Evolutionary conservation across 305 asterid species (phyloP).

Genomic region (Fraxinus latifolia): DNA sequence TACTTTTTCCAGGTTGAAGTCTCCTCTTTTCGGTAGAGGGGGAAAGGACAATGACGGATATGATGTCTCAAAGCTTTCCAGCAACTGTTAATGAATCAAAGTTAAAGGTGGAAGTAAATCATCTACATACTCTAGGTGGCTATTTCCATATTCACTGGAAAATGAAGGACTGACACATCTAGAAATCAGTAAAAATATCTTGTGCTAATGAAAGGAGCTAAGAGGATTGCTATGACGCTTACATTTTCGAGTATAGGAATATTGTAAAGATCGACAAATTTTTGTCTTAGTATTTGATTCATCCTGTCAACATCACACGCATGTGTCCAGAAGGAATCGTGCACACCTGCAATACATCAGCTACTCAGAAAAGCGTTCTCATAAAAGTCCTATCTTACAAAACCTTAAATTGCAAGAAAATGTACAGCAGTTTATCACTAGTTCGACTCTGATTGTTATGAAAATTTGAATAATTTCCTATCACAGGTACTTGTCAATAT

Average conservation of each 20-base stretch:
- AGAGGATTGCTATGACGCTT: constrained; percentile 35
- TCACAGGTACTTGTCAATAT: background rate
- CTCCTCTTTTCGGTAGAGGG: constrained; percentile 73
- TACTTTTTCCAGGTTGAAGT: constrained; percentile 62
- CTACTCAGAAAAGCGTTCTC: background rate
- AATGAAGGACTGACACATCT: background rate
- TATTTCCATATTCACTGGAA: background rate
- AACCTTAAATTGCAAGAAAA: background rate
- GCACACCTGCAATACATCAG: constrained; percentile 64
- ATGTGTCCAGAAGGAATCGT: constrained; percentile 97
- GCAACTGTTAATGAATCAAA: constrained; percentile 48
- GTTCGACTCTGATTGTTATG: background rate
- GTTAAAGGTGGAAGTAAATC: background rate
- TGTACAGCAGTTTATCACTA: background rate
- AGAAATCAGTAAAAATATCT: background rate
- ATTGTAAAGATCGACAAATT: constrained; percentile 81
- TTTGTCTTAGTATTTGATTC: constrained; percentile 73
- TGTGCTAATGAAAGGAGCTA: constrained; percentile 8
- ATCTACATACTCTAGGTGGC: background rate
- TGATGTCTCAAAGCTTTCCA: constrained; percentile 67
- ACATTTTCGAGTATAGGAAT: constrained; percentile 86
- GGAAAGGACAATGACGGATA: constrained; percentile 74
- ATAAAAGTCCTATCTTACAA: background rate
- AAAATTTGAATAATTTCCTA: background rate
- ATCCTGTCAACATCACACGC: constrained; percentile 86